phyloP scores from a whole-genome alignment of 1,284 basidiomycete genomes.

The Inonotus hispidus region DNA sequence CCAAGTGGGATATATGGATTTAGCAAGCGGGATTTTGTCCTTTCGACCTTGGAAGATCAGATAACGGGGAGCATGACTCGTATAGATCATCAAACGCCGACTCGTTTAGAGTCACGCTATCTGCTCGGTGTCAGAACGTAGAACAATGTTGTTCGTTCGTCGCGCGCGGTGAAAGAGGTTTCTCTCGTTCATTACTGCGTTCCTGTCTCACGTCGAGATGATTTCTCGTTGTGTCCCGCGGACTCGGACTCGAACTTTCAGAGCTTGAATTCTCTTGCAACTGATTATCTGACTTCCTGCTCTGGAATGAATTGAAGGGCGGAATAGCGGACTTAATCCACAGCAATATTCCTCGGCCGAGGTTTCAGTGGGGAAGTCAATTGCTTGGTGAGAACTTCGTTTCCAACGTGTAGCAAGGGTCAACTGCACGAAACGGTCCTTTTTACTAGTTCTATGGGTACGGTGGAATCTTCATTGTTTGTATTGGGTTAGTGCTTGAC shows the following conservation, averaged over 20 bases:
- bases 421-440: not conserved
- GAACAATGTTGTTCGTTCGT: too few species aligned
- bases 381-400: not conserved
- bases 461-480: not conserved
- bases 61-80: too few species aligned
- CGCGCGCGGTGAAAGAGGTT: not conserved
- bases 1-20: not conserved
- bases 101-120: too few species aligned
- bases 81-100: too few species aligned
- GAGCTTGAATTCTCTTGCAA: not conserved
- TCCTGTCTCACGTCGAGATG: not conserved
- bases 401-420: conserved; percentile 1
- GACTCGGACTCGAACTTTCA: not conserved
- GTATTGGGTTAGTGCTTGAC: not conserved
- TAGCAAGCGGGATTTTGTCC: too few species aligned
- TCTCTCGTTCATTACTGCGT: not conserved
- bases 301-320: not conserved
- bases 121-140: too few species aligned
- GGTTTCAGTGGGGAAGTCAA: not conserved
- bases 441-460: not conserved
- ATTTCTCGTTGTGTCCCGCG: not conserved
- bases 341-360: conserved; percentile 4
- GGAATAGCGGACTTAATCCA: not conserved
- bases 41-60: too few species aligned
- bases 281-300: not conserved